Evolutionary conservation across 176 grass and related monocot genomes (phyloP), one percentile per base, ranked within the genome.

Genomic region (Eleusine coracana): DNA sequence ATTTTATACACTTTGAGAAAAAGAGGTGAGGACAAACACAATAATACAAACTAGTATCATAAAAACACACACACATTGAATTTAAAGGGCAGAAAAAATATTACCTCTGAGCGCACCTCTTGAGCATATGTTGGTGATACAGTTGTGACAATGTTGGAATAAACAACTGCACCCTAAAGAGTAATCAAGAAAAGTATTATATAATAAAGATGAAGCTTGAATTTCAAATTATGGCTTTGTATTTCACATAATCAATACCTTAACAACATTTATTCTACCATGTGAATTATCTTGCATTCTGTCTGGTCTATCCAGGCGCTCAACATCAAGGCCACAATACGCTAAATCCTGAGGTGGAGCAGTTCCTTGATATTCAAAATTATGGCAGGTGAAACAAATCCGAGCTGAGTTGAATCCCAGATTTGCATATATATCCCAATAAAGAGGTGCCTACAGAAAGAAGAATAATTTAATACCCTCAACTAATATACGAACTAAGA

Each of bases 351-450:
- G 86, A 81, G 96, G 87, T 36, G 92, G 92, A 60, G 78, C 91
- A 55, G 72, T 80, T 76, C 96, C 96, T 89, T 98, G 96, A 81
- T 98, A 90, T 84, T 98, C 96, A 73, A 95, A 98, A 85, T 98
- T 98, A 77, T 98, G 96, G 59, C 96, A 98, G 70, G 96, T 98
- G 66, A 98, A 95, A 65, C 96, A 95, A 91, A 95, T 95, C 86
- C 92, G 93, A 87, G 96, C 90, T 42, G 91, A 95, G 83, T 95
- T 91, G 79, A 98, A 91, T 41, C 96, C 96, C 44, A 75, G 81
- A 59, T 86, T 89, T 82, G 88, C 88, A 74, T 93, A 98, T 88
- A 93, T 85, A 82, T 98, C 96, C 96, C 96, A 95, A 87, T 98
- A 98, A 88, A 98, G 90, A 56, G 92, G 96, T 71, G 92, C 92